Conservation (phyloP, 139 green algal species). For the Astrephomene gubernaculifera region DNA sequence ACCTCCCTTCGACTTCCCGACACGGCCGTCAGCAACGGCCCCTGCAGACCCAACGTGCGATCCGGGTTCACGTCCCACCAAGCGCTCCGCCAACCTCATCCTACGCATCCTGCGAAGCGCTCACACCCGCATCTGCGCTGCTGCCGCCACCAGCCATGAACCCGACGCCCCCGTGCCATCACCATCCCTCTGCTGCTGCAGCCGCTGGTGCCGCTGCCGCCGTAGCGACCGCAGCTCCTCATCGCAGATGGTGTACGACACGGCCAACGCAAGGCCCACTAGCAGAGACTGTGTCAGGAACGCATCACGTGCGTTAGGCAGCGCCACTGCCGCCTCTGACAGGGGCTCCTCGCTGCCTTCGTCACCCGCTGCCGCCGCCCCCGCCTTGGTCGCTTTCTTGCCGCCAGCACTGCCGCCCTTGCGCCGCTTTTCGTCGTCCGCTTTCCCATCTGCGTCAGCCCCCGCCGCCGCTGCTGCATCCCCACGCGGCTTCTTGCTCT, state of each 20-base stretch:
- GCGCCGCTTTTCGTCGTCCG: too few relatives aligned
- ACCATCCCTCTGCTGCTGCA: too few relatives aligned
- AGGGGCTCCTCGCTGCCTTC: background rate
- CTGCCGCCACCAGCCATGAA: too few relatives aligned
- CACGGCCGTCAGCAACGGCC: too few relatives aligned
- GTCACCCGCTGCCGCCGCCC: background rate
- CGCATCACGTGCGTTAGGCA: background rate
- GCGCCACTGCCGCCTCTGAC: background rate
- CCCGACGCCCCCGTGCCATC: too few relatives aligned
- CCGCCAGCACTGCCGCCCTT: background rate
- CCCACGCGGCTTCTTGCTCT: background rate
- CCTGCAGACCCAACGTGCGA: too few relatives aligned
- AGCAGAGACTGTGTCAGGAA: slow-evolving; percentile 20
- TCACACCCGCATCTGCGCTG: too few relatives aligned
- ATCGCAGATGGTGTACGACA: slow-evolving; percentile 30
- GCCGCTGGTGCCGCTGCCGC: background rate
- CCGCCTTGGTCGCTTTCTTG: background rate
- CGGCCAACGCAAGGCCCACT: slow-evolving; percentile 21
- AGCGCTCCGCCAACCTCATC: too few relatives aligned
- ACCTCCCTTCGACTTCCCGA: too few relatives aligned
- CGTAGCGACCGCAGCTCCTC: background rate
- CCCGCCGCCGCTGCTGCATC: background rate
- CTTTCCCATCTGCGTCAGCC: background rate
- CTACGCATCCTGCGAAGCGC: too few relatives aligned
- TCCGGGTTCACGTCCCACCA: too few relatives aligned